Base-by-base conservation (phyloP, 306 rosid genomes). In the Dryas drummondii region DNA sequence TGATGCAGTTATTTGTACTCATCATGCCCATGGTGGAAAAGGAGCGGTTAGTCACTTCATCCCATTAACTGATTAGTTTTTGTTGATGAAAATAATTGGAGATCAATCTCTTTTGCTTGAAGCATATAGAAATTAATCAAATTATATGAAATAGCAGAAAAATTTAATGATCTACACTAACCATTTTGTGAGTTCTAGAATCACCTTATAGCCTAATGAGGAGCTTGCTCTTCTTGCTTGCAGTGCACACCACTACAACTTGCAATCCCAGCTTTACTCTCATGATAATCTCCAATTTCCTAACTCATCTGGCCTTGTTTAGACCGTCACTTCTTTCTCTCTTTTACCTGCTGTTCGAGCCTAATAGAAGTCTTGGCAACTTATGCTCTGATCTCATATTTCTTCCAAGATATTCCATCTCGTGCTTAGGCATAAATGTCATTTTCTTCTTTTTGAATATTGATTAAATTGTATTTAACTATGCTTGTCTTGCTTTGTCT, bases 11-110 rank as follows among this genome's bases (percentile, higher is more conserved):
- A 84, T 94, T 71, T 94, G 97, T 82, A 68, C 87, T 74, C 99
- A 94, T 80, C 99, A 94, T 61, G 99, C 99, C 27, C 96, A 91
- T 71, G 99, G 99, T 75, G 99, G 99, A 84, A 90, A 47, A 81
- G 99, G 99, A 88, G 99, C 99, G 56, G 99, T 94, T 80, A 85
- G 96, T 87, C 68, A 72, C 67, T 70, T 16, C 42, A 32, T 54
- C 49, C 42, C 37, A 42, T 58, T 42, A n/a, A 60, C 56, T 50
- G 11, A 1, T 64, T 56, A 66, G 1, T 9, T 48, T 37, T 49
- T 4, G 4, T 51, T 60, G 41, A 41, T 9, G 40, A 11, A 13
- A 65, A 26, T 26, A 61, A 15, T 61, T 44, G 11, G 11, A 37
- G 3, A 46, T 41, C 9, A 46, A 46, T 5, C 58, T 17, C 14